phyloP scores from a whole-genome alignment of 129 eudicot genomes.

The Flaveria ramosissima region DNA sequence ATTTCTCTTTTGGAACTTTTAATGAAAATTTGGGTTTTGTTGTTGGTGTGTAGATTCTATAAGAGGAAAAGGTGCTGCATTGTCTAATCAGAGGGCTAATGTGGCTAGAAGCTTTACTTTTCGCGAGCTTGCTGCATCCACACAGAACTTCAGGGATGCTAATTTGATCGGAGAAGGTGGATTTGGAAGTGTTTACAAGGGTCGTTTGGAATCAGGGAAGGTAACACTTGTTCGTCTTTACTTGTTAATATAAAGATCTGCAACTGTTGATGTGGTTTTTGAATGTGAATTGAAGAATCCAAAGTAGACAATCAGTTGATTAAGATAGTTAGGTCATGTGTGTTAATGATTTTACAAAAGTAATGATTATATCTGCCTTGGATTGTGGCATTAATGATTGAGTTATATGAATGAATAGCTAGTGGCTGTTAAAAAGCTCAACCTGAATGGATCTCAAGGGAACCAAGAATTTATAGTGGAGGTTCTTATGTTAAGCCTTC shows the following conservation, averaged over 20 bases:
- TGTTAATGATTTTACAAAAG: no score
- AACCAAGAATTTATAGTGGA: slow-evolving; percentile 87
- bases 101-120: slow-evolving; percentile 78
- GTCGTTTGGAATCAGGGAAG: slow-evolving; percentile 72
- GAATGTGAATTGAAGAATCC: not conserved
- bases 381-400: slow-evolving; percentile 23
- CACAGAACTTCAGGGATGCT: slow-evolving; percentile 75
- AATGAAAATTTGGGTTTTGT: not conserved
- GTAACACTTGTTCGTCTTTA: slow-evolving; percentile 32
- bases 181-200: slow-evolving; percentile 88
- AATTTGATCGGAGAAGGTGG: slow-evolving; percentile 94
- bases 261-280: not conserved
- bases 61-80: slow-evolving; percentile 47
- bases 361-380: not conserved
- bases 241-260: not conserved
- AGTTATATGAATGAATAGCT: slow-evolving; percentile 47
- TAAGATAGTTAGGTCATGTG: not conserved
- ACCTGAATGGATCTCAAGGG: slow-evolving; percentile 76
- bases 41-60: slow-evolving; percentile 35
- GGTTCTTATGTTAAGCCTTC: slow-evolving; percentile 83
- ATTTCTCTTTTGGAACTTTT: not conserved
- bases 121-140: slow-evolving; percentile 75
- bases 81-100: slow-evolving; percentile 34
- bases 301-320: not conserved
- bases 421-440: slow-evolving; percentile 82